Evolutionary conservation across 1,284 basidiomycete genomes (phyloP).

Genomic region (Rhodotorula sp.): DNA sequence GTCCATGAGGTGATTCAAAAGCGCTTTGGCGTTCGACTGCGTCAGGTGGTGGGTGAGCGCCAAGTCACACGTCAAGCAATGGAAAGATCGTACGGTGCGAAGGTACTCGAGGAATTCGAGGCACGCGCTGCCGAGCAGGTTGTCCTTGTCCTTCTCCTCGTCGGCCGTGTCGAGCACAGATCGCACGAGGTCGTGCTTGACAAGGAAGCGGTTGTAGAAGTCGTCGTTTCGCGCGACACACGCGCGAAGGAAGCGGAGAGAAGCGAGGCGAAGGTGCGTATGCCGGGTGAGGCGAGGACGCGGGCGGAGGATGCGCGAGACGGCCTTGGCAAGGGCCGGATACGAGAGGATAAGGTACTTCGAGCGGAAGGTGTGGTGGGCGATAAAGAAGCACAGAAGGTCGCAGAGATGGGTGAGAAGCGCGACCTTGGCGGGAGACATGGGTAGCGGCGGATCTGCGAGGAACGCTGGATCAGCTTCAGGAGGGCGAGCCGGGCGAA

Average conservation of each 20-base stretch:
- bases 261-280: slow-evolving; percentile 85
- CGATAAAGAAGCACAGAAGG: slow-evolving; percentile 81
- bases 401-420: slow-evolving; percentile 59
- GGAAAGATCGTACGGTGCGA: slow-evolving; percentile 64
- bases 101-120: slow-evolving; percentile 93
- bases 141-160: slow-evolving; percentile 81
- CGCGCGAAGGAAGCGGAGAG: slow-evolving; percentile 86
- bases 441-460: slow-evolving; percentile 27
- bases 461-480: no score
- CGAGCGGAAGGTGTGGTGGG: slow-evolving; percentile 80
- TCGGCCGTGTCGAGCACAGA: slow-evolving; percentile 80
- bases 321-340: slow-evolving; percentile 64
- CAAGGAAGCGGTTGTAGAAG: slow-evolving; percentile 79
- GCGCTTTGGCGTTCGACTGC: slow-evolving; percentile 55
- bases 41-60: neutral
- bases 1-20: slow-evolving; percentile 82
- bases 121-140: slow-evolving; percentile 88
- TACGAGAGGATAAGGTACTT: slow-evolving; percentile 86
- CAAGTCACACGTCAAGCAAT: slow-evolving; percentile 1
- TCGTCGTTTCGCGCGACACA: slow-evolving; percentile 82
- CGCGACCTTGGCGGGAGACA: slow-evolving; percentile 31
- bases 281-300: slow-evolving; percentile 63
- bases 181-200: slow-evolving; percentile 79
- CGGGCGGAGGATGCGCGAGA: slow-evolving; percentile 68
- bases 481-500: neutral